Conservation (phyloP, 2,329 filamentous ascomycete genomes). For the Ramularia endophylla region DNA sequence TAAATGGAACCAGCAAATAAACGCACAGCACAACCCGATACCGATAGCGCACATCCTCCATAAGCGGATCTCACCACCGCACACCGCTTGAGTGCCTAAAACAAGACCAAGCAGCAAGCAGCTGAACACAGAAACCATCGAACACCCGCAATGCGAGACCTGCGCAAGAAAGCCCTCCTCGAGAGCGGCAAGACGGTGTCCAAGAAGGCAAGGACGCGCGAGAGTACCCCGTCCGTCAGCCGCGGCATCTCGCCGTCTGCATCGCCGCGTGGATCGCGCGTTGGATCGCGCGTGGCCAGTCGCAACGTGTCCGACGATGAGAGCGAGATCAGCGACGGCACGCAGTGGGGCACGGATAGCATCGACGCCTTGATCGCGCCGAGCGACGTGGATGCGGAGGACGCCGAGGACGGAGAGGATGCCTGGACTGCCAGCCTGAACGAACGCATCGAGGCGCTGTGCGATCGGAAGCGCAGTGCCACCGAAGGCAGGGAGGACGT, state of each 20-base stretch:
- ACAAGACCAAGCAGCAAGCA: too few relatives aligned
- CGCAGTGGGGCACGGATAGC: slow-evolving; percentile 56
- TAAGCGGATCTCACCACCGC: too few relatives aligned
- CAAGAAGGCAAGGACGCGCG: slow-evolving; percentile 57
- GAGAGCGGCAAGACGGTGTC: slow-evolving; percentile 68
- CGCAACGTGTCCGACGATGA: slow-evolving; percentile 60
- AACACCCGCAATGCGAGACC: slow-evolving; percentile 30
- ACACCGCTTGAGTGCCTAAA: too few relatives aligned
- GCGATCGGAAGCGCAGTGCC: slow-evolving; percentile 73
- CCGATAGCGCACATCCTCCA: too few relatives aligned
- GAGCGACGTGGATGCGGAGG: slow-evolving; percentile 49
- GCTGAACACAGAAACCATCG: too few relatives aligned
- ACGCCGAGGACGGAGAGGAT: slow-evolving; percentile 36
- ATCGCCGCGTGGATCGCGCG: slow-evolving; percentile 55
- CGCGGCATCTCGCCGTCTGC: slow-evolving; percentile 52
- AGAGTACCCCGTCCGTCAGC: slow-evolving; percentile 52
- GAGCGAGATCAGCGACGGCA: slow-evolving; percentile 53
- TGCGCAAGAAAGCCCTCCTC: slow-evolving; percentile 62
- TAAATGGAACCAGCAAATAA: too few relatives aligned
- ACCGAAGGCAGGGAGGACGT: slow-evolving; percentile 62
- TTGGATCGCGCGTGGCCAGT: slow-evolving; percentile 47
- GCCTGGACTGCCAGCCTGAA: slow-evolving; percentile 58
- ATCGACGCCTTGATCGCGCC: slow-evolving; percentile 58
- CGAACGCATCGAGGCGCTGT: slow-evolving; percentile 64
- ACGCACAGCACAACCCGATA: too few relatives aligned